phyloP scores from a whole-genome alignment of 148 eudicot species.

The Rhododendron henanense region DNA sequence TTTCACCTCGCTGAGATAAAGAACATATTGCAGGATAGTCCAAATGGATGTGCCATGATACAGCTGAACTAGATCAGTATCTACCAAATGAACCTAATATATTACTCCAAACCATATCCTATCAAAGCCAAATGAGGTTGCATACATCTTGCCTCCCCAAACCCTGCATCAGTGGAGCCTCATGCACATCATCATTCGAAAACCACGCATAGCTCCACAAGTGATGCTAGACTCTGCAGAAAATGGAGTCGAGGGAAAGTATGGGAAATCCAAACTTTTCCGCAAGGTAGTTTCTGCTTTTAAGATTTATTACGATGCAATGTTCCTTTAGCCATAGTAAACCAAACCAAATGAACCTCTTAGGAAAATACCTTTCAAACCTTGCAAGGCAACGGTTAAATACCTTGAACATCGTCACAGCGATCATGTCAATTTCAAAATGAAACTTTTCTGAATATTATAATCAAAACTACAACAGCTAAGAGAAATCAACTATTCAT shows the following conservation, averaged over 20 bases:
- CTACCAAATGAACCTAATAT: neutral
- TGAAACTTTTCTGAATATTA: neutral
- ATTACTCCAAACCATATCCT: neutral
- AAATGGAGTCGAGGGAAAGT: neutral
- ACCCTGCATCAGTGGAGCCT: neutral
- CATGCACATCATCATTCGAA: neutral
- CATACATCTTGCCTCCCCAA: neutral
- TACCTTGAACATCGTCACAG: too few relatives aligned
- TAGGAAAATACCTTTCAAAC: neutral
- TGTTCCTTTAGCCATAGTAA: neutral
- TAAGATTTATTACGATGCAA: neutral
- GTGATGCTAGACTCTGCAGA: neutral
- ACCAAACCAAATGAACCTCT: too few relatives aligned
- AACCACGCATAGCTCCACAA: neutral
- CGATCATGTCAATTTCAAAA: neutral
- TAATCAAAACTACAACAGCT: neutral
- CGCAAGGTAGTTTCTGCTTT: neutral
- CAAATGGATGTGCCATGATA: neutral
- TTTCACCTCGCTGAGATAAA: neutral
- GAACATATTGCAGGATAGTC: neutral
- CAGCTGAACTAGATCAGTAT: neutral
- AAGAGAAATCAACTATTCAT: neutral
- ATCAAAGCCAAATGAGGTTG: neutral
- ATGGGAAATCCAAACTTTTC: neutral
- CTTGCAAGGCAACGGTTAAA: neutral